A percentile compares a stretch with the other conserved stretches of the same genome.
phyloP scores from a whole-genome alignment of 2,329 filamentous ascomycete genomes.

The Hirsutella rhossiliensis region DNA sequence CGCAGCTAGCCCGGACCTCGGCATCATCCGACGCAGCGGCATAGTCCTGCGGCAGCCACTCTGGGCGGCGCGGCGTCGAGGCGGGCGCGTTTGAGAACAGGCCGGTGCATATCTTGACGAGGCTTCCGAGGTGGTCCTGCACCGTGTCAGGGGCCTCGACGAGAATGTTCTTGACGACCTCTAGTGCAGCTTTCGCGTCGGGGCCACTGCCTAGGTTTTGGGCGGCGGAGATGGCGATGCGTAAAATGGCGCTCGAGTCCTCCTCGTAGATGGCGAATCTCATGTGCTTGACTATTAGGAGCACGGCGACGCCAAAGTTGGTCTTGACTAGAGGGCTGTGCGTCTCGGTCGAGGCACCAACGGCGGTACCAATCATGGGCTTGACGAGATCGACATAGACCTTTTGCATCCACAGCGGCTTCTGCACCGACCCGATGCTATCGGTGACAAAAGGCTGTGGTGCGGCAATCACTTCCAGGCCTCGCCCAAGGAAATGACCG shows the following conservation, averaged over 20 bases:
- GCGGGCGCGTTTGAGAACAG: constrained; percentile 20
- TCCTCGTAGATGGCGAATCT: constrained; percentile 38
- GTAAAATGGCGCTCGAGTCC: constrained; percentile 33
- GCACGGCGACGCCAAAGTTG: constrained; percentile 33
- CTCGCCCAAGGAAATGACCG: constrained; percentile 27
- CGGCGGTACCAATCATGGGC: constrained; percentile 31
- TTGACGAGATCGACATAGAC: constrained; percentile 33
- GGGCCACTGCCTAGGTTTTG: constrained; percentile 26
- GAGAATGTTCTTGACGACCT: constrained; percentile 35
- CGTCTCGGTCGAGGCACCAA: constrained; percentile 13
- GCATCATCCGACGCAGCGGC: constrained; percentile 4
- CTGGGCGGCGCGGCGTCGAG: constrained; percentile 11
- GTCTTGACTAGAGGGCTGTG: constrained; percentile 16
- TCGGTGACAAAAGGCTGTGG: constrained; percentile 25
- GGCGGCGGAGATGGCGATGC: constrained; percentile 35
- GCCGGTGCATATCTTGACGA: constrained; percentile 32
- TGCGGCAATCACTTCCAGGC: constrained; percentile 29
- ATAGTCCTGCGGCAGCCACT: constrained; percentile 19
- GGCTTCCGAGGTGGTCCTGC: constrained; percentile 33
- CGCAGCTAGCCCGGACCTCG: constrained; percentile 22
- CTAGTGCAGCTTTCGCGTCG: constrained; percentile 35
- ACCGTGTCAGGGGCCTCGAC: constrained; percentile 31
- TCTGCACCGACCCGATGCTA: constrained; percentile 29
- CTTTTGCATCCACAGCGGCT: constrained; percentile 36
- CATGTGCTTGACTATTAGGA: constrained; percentile 38